Evolutionary conservation across 2,329 filamentous ascomycete genomes (phyloP).

Genomic region (Coccinonectria pachysandricola): DNA sequence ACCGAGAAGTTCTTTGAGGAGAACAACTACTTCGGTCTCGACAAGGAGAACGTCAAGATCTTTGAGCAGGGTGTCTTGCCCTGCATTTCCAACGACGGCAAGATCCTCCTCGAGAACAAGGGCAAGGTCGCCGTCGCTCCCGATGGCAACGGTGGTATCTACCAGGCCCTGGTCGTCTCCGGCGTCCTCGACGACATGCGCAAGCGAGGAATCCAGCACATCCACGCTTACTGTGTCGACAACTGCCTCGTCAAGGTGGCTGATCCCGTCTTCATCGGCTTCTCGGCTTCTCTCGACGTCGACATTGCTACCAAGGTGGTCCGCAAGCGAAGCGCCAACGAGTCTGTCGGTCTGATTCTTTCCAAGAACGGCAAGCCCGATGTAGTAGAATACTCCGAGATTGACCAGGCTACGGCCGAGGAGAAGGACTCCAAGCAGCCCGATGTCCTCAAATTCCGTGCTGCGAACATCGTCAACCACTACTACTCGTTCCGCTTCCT

Average conservation of each 20-base stretch:
- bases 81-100: constrained; percentile 94
- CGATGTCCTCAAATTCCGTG: constrained; percentile 84
- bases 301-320: constrained; percentile 99
- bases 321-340: constrained; percentile 90
- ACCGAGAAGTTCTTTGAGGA: constrained; percentile 92
- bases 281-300: constrained; percentile 76
- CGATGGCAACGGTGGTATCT: constrained; percentile 94
- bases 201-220: constrained; percentile 81
- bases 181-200: constrained; percentile 81
- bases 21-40: constrained; percentile 82
- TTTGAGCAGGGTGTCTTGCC: constrained; percentile 97
- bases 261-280: constrained; percentile 91
- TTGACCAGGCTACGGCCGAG: constrained; percentile 79
- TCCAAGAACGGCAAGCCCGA: constrained; percentile 93
- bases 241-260: constrained; percentile 99
- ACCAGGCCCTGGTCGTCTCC: constrained; percentile 75
- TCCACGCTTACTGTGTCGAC: constrained; percentile 97
- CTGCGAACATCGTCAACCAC: constrained; percentile 99
- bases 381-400: constrained; percentile 98
- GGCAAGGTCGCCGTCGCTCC: constrained; percentile 87
- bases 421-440: constrained; percentile 74
- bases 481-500: constrained; percentile 96
- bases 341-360: constrained; percentile 89
- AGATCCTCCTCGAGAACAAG: constrained; percentile 90
- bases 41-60: constrained; percentile 75